phyloP scores from a whole-genome alignment of 2,329 filamentous ascomycete genomes.

The Diplodia scrobiculata region DNA sequence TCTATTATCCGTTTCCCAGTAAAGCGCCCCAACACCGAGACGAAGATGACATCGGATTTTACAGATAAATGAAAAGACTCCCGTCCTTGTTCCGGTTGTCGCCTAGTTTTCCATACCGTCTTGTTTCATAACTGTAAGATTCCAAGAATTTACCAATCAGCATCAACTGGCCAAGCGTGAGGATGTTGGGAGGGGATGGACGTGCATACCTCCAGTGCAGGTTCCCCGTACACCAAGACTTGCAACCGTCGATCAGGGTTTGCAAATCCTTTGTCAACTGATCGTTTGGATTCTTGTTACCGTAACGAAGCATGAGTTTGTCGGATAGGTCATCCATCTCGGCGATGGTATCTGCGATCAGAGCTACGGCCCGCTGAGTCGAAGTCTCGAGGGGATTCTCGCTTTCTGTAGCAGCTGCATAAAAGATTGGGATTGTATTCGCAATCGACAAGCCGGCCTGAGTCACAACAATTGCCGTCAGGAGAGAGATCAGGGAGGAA shows the following conservation, averaged over 20 bases:
- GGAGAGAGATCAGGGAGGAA: not conserved
- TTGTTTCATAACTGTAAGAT: not conserved
- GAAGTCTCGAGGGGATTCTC: not conserved
- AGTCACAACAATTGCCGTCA: not conserved
- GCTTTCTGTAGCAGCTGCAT: not conserved
- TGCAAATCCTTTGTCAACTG: not conserved
- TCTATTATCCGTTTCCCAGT: not conserved
- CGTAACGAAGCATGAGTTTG: not conserved
- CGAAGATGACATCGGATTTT: not conserved
- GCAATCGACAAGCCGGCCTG: not conserved
- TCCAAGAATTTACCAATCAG: not conserved
- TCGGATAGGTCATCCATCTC: not conserved
- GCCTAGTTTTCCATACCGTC: not conserved
- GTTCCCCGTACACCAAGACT: not conserved
- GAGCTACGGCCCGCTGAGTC: not conserved
- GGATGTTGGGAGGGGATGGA: not conserved
- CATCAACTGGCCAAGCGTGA: not conserved
- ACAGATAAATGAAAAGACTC: not conserved
- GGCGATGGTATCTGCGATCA: not conserved
- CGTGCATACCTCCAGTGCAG: slow-evolving; percentile 8
- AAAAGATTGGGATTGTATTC: not conserved
- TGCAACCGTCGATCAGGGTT: not conserved
- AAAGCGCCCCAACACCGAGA: not conserved
- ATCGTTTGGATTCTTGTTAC: not conserved
- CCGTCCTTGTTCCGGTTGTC: not conserved